A percentile compares a stretch with the other conserved stretches of the same genome.
Evolutionary conservation across 768 basidiomycete genomes (phyloP).

Genomic region (Thelephora aurantiotincta): DNA sequence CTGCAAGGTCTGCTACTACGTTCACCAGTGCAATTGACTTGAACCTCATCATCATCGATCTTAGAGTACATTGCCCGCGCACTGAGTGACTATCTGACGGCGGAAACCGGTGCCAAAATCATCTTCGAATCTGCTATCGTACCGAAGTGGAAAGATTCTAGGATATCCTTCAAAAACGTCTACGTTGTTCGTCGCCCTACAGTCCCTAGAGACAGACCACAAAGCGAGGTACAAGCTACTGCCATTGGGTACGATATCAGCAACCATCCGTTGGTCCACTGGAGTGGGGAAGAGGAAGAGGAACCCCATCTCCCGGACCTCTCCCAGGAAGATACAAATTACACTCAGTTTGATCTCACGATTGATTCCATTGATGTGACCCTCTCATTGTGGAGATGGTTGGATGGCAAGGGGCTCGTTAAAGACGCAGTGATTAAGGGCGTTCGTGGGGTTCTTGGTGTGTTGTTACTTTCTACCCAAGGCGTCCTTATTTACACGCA

Average conservation of each 20-base stretch:
- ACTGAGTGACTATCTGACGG: constrained; percentile 86
- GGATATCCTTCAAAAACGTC: constrained; percentile 93
- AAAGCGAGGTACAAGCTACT: constrained; percentile 29
- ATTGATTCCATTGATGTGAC: constrained; percentile 95
- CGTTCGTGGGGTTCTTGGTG: constrained; percentile 86
- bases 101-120: constrained; percentile 85
- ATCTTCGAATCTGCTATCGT: constrained; percentile 98
- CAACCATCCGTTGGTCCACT: constrained; percentile 60
- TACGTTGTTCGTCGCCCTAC: constrained; percentile 75
- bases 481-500: background rate
- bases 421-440: constrained; percentile 88
- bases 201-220: background rate
- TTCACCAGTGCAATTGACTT: background rate
- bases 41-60: constrained; percentile 4
- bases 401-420: constrained; percentile 89
- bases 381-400: constrained; percentile 80
- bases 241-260: constrained; percentile 67
- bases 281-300: constrained; percentile 47
- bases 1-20: constrained; percentile 48
- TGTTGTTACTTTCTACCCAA: constrained; percentile 9
- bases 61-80: constrained; percentile 73
- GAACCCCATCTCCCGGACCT: constrained; percentile 10
- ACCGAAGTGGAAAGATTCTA: constrained; percentile 93
- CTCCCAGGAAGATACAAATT: constrained; percentile 48
- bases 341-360: constrained; percentile 85